Conservation (phyloP, 768 basidiomycete genomes). For the Panaeolus cyanescens region DNA sequence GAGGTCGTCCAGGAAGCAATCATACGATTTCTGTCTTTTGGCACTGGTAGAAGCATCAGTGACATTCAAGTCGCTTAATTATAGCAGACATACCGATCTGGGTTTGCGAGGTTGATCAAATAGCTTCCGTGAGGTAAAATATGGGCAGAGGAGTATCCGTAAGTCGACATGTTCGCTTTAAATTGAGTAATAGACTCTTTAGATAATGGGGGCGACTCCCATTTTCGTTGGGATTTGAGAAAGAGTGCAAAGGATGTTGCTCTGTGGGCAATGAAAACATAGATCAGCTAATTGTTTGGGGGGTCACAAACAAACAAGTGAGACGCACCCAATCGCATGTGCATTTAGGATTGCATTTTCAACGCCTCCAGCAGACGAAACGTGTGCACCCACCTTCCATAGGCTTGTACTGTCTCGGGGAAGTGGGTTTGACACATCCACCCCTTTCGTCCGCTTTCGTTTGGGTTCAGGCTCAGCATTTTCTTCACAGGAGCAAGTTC, state of each 20-base stretch:
- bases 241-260: slow-evolving; percentile 87
- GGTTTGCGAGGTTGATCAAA: slow-evolving; percentile 83
- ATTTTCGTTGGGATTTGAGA: slow-evolving; percentile 82
- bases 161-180: slow-evolving; percentile 57
- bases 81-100: slow-evolving; percentile 55
- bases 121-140: slow-evolving; percentile 87
- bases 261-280: slow-evolving; percentile 32
- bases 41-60: slow-evolving; percentile 34
- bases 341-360: slow-evolving; percentile 76
- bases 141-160: slow-evolving; percentile 61
- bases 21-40: slow-evolving; percentile 71
- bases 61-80: neutral
- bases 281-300: neutral
- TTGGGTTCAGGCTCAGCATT: neutral
- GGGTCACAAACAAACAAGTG: neutral
- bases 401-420: slow-evolving; percentile 34
- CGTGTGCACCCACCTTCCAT: slow-evolving; percentile 85
- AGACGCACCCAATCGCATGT: slow-evolving; percentile 60
- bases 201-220: slow-evolving; percentile 65
- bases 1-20: slow-evolving; percentile 84
- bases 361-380: slow-evolving; percentile 79
- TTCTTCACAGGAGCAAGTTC: neutral
- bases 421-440: slow-evolving; percentile 19
- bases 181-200: slow-evolving; percentile 55
- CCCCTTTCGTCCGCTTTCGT: slow-evolving; percentile 5